These are phyloP conservation scores for Penicillium sp. DNA, from an alignment of 2,329 filamentous ascomycete species.

Conservation along the genomic window DNA sequence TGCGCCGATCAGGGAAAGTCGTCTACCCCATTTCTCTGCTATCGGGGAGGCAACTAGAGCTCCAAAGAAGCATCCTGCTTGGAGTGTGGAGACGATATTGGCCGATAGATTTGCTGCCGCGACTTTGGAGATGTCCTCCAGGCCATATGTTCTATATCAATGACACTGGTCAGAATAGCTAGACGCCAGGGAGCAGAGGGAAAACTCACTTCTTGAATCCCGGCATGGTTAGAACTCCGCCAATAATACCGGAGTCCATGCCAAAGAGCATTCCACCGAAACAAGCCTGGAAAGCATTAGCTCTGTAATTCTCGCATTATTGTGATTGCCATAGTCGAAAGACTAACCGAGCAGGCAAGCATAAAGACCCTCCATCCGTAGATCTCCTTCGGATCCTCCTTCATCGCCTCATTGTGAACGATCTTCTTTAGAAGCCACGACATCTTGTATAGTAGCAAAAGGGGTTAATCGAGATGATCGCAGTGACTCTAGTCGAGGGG, in stretches of 20 bases:
- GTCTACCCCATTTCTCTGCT: slow-evolving; percentile 55
- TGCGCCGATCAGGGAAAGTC: slow-evolving; percentile 55
- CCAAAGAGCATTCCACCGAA: slow-evolving; percentile 71
- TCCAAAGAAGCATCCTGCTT: slow-evolving; percentile 67
- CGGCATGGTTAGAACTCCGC: slow-evolving; percentile 63
- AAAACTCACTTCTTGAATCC: slow-evolving; percentile 54
- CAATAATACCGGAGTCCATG: slow-evolving; percentile 66
- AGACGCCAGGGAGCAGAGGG: background rate
- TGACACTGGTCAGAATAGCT: slow-evolving; percentile 17
- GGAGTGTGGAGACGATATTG: slow-evolving; percentile 70
- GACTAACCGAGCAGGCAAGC: slow-evolving; percentile 58
- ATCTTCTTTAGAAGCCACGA: slow-evolving; percentile 53
- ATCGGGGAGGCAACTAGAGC: slow-evolving; percentile 52
- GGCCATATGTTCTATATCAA: slow-evolving; percentile 52
- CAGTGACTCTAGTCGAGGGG: slow-evolving; percentile 14
- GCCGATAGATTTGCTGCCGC: slow-evolving; percentile 58
- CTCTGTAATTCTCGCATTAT: background rate
- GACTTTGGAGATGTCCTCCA: slow-evolving; percentile 43
- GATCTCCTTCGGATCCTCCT: slow-evolving; percentile 63
- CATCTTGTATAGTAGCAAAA: slow-evolving; percentile 33
- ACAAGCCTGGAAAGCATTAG: slow-evolving; percentile 49
- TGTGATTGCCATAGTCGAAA: background rate
- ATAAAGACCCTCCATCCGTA: slow-evolving; percentile 69
- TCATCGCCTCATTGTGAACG: slow-evolving; percentile 71
- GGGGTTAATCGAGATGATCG: slow-evolving; percentile 18